These are phyloP conservation scores for Starmerella sirachaensis DNA, from an alignment of 805 yeast species.

Conservation along the genomic window DNA sequence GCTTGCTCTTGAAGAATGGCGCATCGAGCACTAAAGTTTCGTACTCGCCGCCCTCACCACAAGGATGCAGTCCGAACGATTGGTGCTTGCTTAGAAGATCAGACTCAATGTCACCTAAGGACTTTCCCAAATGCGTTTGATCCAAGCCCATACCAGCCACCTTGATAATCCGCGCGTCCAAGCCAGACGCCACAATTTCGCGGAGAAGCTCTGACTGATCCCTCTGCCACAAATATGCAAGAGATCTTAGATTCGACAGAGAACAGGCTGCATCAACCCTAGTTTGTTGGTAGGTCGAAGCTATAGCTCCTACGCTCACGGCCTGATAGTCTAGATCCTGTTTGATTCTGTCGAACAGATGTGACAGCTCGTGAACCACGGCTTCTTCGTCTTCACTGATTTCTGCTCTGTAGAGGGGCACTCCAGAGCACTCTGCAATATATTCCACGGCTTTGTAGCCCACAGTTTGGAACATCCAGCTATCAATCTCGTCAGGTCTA, in stretches of 20 bases:
- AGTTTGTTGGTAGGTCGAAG: conserved; percentile 89
- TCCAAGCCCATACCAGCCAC: conserved; percentile 86
- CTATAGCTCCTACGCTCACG: conserved; percentile 91
- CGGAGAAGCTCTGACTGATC: conserved; percentile 66
- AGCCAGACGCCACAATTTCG: conserved; percentile 57
- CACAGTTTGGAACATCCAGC: conserved; percentile 96
- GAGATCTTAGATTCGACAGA: conserved; percentile 51
- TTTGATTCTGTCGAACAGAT: conserved; percentile 38
- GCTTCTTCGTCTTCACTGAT: conserved; percentile 63
- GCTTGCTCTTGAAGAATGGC: conserved; percentile 54
- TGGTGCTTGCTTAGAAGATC: conserved; percentile 42
- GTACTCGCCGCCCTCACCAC: conserved; percentile 99
- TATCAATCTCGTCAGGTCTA: conserved; percentile 62
- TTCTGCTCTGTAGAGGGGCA: conserved; percentile 63
- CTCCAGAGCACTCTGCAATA: conserved; percentile 59
- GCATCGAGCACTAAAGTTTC: conserved; percentile 88
- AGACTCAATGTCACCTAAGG: conserved; percentile 51
- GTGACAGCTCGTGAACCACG: conserved; percentile 75
- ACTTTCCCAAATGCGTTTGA: conserved; percentile 52
- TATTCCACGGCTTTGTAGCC: conserved; percentile 67
- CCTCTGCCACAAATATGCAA: conserved; percentile 85
- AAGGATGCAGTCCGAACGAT: conserved; percentile 73
- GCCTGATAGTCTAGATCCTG: conserved; percentile 65
- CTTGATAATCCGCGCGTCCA: conserved; percentile 78
- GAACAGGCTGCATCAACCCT: conserved; percentile 86